Conservation (phyloP, 257 asterid species). For the Ocimum tenuiflorum region DNA sequence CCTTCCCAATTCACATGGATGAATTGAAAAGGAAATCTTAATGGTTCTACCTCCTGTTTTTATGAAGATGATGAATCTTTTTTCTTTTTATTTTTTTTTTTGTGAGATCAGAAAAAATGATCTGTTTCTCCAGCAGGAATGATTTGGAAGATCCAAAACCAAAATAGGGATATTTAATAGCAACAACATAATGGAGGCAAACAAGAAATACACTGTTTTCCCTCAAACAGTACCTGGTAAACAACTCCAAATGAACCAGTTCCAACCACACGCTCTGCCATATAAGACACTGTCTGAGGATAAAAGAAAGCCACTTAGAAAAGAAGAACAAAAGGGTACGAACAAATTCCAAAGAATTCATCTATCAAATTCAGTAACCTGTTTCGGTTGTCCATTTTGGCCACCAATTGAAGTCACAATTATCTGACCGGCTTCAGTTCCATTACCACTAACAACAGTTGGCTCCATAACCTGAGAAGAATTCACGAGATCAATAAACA, state of each 20-base stretch:
- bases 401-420: conserved; percentile 71
- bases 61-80: no score
- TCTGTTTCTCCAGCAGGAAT: no score
- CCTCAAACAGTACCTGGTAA: conserved; percentile 52
- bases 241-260: conserved; percentile 69
- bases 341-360: neutral
- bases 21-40: no score
- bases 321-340: neutral
- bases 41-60: no score
- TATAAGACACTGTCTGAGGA: conserved; percentile 63
- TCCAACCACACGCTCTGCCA: conserved; percentile 59
- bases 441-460: conserved; percentile 61
- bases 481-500: neutral
- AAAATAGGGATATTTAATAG: no score
- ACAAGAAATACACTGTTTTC: neutral
- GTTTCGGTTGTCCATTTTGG: conserved; percentile 68
- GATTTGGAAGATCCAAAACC: no score
- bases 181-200: no score
- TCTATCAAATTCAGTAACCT: conserved; percentile 34
- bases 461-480: conserved; percentile 65
- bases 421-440: conserved; percentile 88
- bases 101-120: no score
- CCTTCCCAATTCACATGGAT: no score
- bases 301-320: conserved; percentile 9
- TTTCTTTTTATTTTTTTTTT: no score